A percentile compares a stretch with the other conserved stretches of the same genome.
phyloP scores from a whole-genome alignment of 768 basidiomycete genomes.

The Tylopilus sp. region DNA sequence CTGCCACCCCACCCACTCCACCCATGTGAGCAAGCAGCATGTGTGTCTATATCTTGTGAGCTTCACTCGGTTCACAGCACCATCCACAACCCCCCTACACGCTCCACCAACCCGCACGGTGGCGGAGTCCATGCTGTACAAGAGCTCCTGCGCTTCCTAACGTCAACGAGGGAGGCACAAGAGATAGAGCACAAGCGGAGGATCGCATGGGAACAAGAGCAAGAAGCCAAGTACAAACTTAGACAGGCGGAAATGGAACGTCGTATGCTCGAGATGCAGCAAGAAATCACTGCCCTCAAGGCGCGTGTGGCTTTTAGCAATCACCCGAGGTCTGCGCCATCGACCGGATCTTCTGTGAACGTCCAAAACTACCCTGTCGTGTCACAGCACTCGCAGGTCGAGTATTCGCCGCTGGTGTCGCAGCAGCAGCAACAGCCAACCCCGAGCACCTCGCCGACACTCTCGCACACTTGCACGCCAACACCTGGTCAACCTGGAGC shows the following conservation, averaged over 20 bases:
- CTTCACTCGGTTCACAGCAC: conserved; percentile 5
- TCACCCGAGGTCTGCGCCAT: conserved; percentile 7
- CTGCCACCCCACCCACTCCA: conserved; percentile 28
- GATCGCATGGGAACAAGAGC: conserved; percentile 64
- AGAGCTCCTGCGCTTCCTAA: conserved; percentile 56
- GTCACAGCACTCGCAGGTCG: conserved; percentile 10
- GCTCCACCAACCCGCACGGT: conserved; percentile 29
- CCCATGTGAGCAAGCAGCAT: conserved; percentile 34
- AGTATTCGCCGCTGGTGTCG: conserved; percentile 1
- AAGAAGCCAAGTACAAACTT: conserved; percentile 56
- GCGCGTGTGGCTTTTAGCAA: conserved; percentile 33
- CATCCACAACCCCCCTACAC: conserved; percentile 9
- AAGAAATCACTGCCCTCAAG: conserved; percentile 47
- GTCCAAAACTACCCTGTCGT: background rate
- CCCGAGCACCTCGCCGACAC: conserved; percentile 28
- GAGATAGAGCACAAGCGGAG: conserved; percentile 59
- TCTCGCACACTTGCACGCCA: conserved; percentile 27
- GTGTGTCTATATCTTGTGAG: background rate
- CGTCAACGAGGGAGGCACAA: conserved; percentile 55
- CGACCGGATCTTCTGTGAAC: background rate
- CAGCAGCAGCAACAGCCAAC: conserved; percentile 29
- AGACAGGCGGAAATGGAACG: conserved; percentile 58
- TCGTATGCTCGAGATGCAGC: conserved; percentile 51
- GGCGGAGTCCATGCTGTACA: conserved; percentile 47
- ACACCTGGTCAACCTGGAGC: conserved; percentile 17